phyloP scores from a whole-genome alignment of 768 basidiomycete species.

The Boletus subcaerulescens region DNA sequence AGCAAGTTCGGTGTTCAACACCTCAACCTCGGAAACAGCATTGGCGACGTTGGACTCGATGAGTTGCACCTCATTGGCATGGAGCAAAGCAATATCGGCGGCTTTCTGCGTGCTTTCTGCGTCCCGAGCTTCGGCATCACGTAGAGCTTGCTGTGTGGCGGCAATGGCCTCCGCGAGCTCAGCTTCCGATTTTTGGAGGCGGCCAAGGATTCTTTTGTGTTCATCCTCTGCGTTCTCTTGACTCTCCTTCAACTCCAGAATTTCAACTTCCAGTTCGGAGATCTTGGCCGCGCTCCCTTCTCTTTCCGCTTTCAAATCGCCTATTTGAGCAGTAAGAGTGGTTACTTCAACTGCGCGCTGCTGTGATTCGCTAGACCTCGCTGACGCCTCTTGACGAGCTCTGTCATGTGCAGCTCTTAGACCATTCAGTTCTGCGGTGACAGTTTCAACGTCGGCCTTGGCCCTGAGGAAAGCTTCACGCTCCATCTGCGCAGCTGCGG shows the following conservation, averaged over 20 bases:
- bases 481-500: constrained; percentile 55
- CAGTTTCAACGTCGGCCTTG: constrained; percentile 56
- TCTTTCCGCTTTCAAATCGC: constrained; percentile 56
- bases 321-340: constrained; percentile 48
- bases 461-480: constrained; percentile 63
- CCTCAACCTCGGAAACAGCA: constrained; percentile 42
- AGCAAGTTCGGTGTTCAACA: constrained; percentile 47
- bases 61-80: constrained; percentile 45
- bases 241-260: constrained; percentile 71
- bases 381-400: constrained; percentile 46
- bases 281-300: constrained; percentile 70
- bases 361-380: constrained; percentile 47
- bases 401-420: constrained; percentile 49
- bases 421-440: constrained; percentile 49
- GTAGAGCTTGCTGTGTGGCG: constrained; percentile 46
- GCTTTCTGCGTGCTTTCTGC: constrained; percentile 40
- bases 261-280: constrained; percentile 79
- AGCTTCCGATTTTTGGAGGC: constrained; percentile 50
- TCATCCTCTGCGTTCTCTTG: constrained; percentile 65
- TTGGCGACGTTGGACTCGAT: constrained; percentile 44
- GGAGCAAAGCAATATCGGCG: constrained; percentile 40
- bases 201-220: constrained; percentile 42
- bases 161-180: constrained; percentile 49
- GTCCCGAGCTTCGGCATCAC: constrained; percentile 48
- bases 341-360: constrained; percentile 42